Conservation (phyloP, 352 stramenopile genomes). For the Blastocystis sp. region DNA sequence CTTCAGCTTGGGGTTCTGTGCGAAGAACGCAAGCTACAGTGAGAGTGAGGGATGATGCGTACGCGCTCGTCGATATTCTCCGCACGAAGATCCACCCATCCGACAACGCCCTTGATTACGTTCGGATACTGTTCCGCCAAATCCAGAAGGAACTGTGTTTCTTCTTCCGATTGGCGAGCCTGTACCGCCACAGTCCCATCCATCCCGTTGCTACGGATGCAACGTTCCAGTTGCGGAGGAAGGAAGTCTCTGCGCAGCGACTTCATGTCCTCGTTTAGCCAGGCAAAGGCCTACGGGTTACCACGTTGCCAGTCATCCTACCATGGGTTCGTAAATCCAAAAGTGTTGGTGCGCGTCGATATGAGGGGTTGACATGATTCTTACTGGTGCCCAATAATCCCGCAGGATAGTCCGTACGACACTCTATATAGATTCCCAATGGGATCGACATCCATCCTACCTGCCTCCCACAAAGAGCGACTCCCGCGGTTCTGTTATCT, state of each 20-base stretch:
- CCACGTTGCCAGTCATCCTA: neutral
- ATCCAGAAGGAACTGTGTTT: slow-evolving; percentile 37
- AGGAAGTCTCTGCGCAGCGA: slow-evolving; percentile 29
- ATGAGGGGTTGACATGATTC: slow-evolving; percentile 36
- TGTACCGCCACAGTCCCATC: slow-evolving; percentile 46
- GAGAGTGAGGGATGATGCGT: neutral
- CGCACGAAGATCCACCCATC: slow-evolving; percentile 44
- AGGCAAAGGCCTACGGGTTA: neutral
- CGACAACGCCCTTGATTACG: slow-evolving; percentile 25
- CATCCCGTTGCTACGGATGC: neutral
- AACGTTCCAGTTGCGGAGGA: neutral
- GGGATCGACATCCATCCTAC: neutral
- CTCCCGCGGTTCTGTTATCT: neutral
- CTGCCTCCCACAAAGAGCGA: neutral
- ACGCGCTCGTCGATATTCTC: slow-evolving; percentile 22
- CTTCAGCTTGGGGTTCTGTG: slow-evolving; percentile 25
- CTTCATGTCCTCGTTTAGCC: slow-evolving; percentile 55
- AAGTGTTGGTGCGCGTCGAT: slow-evolving; percentile 55
- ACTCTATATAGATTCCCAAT: too few relatives aligned
- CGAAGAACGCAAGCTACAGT: slow-evolving; percentile 19
- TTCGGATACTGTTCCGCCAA: slow-evolving; percentile 21
- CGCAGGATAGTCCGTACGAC: neutral
- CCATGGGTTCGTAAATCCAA: slow-evolving; percentile 47
- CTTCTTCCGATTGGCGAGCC: slow-evolving; percentile 25
- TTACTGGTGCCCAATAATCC: neutral